Base-by-base conservation (phyloP, 495 filamentous ascomycete genomes). In the Cairneyella variabilis region DNA sequence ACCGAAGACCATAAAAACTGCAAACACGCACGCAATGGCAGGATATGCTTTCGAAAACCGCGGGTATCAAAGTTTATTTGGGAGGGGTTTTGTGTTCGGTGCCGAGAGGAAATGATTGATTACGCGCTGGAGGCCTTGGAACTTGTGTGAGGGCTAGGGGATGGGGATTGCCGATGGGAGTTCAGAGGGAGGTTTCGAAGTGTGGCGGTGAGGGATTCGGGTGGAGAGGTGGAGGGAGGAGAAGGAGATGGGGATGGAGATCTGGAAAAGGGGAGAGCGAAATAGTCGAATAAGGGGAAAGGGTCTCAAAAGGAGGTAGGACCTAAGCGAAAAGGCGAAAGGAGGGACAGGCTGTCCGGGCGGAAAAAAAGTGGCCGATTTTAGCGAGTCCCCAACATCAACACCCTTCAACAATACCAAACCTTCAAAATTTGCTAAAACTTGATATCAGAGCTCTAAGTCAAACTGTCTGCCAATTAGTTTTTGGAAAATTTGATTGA, bases 301-400 rank as follows among this genome's bases (percentile, higher is more conserved):
- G 40, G 40, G 40, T 20, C 3, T 43, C 40, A 43, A 43, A 21
- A 43, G 40, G 40, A 11, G 40, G 21, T 43, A 23, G 40, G 40
- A 43, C 17, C 40, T 7, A 43, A 43, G 40, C 7, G 40, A 43
- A 43, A 43, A 22, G 40, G 40, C 9, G 40, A 40, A 40, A 40
- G 40, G 4, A 5, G 20, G 17, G 3, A 23, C 7, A 43, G 40
- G n/a, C n/a, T n/a, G n/a, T n/a, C n/a, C n/a, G n/a, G n/a, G n/a
- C n/a, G n/a, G n/a, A n/a, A n/a, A n/a, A n/a, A n/a, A n/a, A n/a
- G n/a, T n/a, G n/a, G n/a, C n/a, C n/a, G n/a, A n/a, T n/a, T n/a
- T n/a, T n/a, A n/a, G n/a, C n/a, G n/a, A n/a, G n/a, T n/a, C n/a
- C n/a, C n/a, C n/a, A n/a, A n/a, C n/a, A n/a, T n/a, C n/a, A n/a